These are phyloP conservation scores for Chloris gayana DNA, from an alignment of 176 grass and related monocot genomes.

Conservation along the genomic window DNA sequence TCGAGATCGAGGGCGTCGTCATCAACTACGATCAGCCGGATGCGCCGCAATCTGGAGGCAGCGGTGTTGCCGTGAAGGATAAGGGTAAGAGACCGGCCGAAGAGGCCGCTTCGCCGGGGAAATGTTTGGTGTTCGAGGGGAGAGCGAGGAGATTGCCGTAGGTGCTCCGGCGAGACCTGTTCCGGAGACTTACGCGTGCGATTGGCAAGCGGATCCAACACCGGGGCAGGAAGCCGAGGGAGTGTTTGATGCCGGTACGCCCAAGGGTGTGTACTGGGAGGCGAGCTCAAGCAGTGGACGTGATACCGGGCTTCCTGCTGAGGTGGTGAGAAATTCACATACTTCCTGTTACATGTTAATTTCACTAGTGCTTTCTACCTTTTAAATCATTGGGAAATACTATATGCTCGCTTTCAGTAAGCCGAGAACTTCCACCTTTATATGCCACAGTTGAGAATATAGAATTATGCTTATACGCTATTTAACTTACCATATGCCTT, in stretches of 20 bases:
- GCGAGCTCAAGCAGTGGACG: conserved; percentile 12
- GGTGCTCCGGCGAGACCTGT: not conserved
- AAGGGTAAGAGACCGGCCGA: not conserved
- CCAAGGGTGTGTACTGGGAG: not conserved
- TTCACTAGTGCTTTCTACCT: not conserved
- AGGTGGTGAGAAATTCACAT: conserved; percentile 27
- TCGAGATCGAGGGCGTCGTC: conserved; percentile 37
- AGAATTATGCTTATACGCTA: not conserved
- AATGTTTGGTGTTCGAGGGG: not conserved
- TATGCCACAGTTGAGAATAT: not conserved
- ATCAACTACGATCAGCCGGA: conserved; percentile 38
- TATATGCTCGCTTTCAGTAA: not conserved
- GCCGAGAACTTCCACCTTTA: not conserved
- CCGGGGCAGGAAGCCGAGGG: not conserved
- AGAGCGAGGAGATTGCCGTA: not conserved
- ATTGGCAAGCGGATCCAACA: conserved; percentile 25
- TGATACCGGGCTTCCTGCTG: not conserved
- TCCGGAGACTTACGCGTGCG: not conserved
- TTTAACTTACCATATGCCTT: not conserved
- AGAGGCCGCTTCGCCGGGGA: not conserved
- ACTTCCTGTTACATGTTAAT: not conserved
- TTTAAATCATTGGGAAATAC: not conserved
- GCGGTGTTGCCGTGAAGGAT: not conserved
- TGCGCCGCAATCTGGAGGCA: not conserved
- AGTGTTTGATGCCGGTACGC: not conserved